Conservation (phyloP, 306 rosid genomes). For the Macrotyloma uniflorum region DNA sequence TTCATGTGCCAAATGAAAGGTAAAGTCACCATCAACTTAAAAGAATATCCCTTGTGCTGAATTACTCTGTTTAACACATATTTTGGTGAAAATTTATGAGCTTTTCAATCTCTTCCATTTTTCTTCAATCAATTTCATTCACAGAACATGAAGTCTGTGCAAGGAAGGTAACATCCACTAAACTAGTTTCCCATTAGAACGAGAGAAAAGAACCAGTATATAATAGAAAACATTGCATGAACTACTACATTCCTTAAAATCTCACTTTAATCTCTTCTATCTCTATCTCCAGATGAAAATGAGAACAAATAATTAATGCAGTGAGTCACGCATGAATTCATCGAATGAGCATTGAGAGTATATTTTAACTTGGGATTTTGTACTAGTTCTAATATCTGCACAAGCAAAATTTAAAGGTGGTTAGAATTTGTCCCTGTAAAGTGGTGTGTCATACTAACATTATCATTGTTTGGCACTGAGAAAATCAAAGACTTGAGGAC, state of each 20-base stretch:
- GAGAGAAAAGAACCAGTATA: not conserved
- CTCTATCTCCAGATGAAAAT: not conserved
- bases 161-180: constrained; percentile 33
- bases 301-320: not conserved
- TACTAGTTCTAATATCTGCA: not conserved
- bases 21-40: constrained; percentile 60
- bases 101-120: constrained; percentile 42
- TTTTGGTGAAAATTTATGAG: constrained; percentile 46
- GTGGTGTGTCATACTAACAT: not conserved
- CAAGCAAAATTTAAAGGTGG: not conserved
- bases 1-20: constrained; percentile 73
- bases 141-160: constrained; percentile 54
- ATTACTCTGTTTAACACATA: constrained; percentile 42
- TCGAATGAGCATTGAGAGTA: not conserved
- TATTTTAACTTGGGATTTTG: not conserved
- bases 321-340: not conserved
- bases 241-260: not conserved
- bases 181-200: not conserved
- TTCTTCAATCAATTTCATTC: constrained; percentile 55
- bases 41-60: constrained; percentile 42
- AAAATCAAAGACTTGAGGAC: constrained; percentile 29
- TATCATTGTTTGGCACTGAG: constrained; percentile 14
- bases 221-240: not conserved
- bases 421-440: constrained; percentile 7
- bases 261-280: not conserved